Base-by-base conservation (phyloP, 768 basidiomycete genomes). In the Phaeotremella fagi region DNA sequence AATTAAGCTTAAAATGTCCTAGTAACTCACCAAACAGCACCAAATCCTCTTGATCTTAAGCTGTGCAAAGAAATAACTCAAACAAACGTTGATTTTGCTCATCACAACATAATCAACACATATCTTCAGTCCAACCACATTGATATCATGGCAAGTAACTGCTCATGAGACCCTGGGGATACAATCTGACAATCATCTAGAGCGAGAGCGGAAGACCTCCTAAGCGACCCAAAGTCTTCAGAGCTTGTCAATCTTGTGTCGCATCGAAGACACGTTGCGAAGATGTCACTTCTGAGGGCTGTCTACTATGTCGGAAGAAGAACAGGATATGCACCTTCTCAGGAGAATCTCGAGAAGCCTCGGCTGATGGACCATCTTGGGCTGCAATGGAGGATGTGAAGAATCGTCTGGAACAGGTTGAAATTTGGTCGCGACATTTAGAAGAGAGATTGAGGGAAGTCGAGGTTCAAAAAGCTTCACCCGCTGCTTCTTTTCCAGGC, bases 191-290 rank as follows among this genome's bases (percentile, higher is more conserved):
- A n/a, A n/a, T n/a, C n/a, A n/a, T n/a, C n/a, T n/a, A n/a, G n/a
- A n/a, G n/a, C n/a, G 31, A 33, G 31, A 16, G 16, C 31, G 31
- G 31, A 7, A 7, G 31, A 7, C 16, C 31, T 16, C 9, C 31
- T 33, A 33, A 33, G 16, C 31, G 31, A 33, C 33, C 38, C 45
- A 46, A 27, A 31, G 54, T 63, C 25, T 59, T 48, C 45, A 45
- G 57, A 42, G 61, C 61, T 7, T 59, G 61, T 48, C 45, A 43
- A 42, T 33, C 47, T 23, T 63, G 61, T 41, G 57, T 55, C 4
- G 27, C 44, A 22, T 42, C 57, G 22, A 63, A 63, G 43, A 59
- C 61, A 12, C 50, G 61, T 2, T 63, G 61, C 37, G 57, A 59
- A n/a, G 61, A 55, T 38, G 61, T 63, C 36, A 51, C 29, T 29